These are phyloP conservation scores for Eimeria acervulina DNA, from an alignment of 169 alveolate genomes.

Conservation along the genomic window DNA sequence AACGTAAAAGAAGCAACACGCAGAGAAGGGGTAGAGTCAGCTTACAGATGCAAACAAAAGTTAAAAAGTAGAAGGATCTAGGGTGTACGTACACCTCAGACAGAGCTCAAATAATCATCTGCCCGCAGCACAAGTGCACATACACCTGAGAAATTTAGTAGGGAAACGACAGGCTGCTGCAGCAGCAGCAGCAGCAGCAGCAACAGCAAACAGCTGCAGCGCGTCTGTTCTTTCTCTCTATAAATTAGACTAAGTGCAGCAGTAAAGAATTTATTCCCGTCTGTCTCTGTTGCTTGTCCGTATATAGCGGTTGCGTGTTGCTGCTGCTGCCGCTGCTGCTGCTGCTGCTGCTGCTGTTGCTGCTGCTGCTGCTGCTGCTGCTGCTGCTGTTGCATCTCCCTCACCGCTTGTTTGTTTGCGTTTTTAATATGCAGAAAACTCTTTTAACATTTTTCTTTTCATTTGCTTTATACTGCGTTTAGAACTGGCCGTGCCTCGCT, in stretches of 20 bases:
- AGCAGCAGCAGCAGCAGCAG: background rate
- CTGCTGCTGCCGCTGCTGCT: conserved; percentile 9
- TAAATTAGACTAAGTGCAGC: background rate
- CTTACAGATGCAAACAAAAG: background rate
- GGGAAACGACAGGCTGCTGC: background rate
- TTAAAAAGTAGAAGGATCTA: background rate
- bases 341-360: conserved; percentile 56
- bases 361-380: conserved; percentile 29
- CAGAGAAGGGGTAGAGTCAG: background rate
- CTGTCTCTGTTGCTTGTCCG: conserved; percentile 31
- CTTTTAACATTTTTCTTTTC: background rate
- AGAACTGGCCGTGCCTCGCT: too few relatives aligned
- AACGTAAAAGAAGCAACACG: background rate
- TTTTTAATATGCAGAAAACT: background rate
- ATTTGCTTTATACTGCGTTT: background rate
- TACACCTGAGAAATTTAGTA: background rate
- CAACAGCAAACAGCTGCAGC: background rate
- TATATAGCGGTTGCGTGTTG: too few relatives aligned
- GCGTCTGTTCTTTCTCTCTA: background rate
- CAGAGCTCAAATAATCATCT: background rate
- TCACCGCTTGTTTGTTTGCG: background rate
- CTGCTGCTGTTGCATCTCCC: conserved; percentile 39
- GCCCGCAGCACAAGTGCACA: background rate
- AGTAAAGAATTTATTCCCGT: background rate
- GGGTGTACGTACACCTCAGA: conserved; percentile 7